Evolutionary conservation across 1,284 basidiomycete species (phyloP), one percentile per base, ranked within the genome.

Genomic region (Filobasidium uniguttulatum): DNA sequence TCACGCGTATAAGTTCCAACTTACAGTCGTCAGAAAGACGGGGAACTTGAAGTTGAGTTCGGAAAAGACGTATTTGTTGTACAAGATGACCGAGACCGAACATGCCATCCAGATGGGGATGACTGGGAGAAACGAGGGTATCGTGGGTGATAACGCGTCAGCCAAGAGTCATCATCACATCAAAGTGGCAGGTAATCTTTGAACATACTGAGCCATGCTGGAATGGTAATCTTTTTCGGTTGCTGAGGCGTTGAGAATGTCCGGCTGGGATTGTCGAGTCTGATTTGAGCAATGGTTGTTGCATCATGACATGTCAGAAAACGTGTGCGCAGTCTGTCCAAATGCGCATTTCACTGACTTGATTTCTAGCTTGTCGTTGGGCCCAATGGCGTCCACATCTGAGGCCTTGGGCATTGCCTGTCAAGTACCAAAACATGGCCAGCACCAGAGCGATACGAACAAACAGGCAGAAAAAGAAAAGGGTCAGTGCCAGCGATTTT

Each of bases 21-120:
- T 10, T 20, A 43, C 40, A 51, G 87, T 90, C 51, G 88, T 86
- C 48, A 85, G 76, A 70, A 89, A 89, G 58, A 89, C 83, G 35
- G 87, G 87, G 72, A 58, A 93, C 59, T 77, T 77, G 75, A 93
- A 93, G 56, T 81, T 69, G 60, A 87, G 77, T 48, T 75, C 77
- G 66, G 83, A 82, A 72, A 89, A 90, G 65, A 94, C 72, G 64
- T 85, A 84, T 70, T 90, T 91, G 78, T 97, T 97, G 79, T 96
- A 96, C 51, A 96, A 81, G 71, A 97, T 97, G 63, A 97, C 91
- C 9, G 79, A 71, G 35, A 87, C 87, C 55, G 82, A 85, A 60
- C 94, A 82, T 14, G 80, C 72, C 65, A 97, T 97, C 91, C 68
- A 70, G 53, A 70, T 66, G 20, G 66, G 68, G 48, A 70, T 68